Evolutionary conservation across 495 filamentous ascomycete species (phyloP).

Genomic region (Elaphomyces granulatus): DNA sequence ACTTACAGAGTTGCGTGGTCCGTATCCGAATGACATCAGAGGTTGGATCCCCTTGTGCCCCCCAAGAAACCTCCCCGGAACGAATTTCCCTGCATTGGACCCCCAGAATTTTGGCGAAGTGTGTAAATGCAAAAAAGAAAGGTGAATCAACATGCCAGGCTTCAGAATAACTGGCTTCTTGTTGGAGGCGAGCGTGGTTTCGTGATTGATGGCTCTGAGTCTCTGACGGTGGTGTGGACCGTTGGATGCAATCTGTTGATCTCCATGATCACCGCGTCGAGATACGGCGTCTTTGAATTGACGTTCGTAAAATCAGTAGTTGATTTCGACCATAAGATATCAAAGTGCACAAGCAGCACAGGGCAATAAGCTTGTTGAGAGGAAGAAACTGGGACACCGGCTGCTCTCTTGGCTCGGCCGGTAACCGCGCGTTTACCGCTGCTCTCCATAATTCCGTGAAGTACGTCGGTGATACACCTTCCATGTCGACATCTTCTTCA

Average conservation of each 20-base stretch:
- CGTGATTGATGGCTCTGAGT: too few relatives aligned
- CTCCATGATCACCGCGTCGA: conserved; percentile 10
- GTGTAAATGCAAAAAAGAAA: conserved; percentile 9
- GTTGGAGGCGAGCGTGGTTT: conserved; percentile 7
- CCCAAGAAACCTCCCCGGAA: conserved; percentile 10
- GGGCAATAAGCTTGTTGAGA: too few relatives aligned
- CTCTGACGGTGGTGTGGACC: too few relatives aligned
- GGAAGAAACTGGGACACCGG: too few relatives aligned
- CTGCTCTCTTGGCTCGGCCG: too few relatives aligned
- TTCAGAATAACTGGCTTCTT: conserved; percentile 8
- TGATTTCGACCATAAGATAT: conserved; percentile 11
- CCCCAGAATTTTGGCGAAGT: conserved; percentile 10
- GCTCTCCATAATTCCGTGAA: too few relatives aligned
- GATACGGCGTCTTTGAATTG: conserved; percentile 12
- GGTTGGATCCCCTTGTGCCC: conserved; percentile 7
- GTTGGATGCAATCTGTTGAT: conserved; percentile 11
- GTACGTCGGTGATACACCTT: too few relatives aligned
- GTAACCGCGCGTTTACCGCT: too few relatives aligned
- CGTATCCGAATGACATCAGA: conserved; percentile 11
- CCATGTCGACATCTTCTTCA: too few relatives aligned
- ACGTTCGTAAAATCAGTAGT: conserved; percentile 9
- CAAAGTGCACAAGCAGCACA: too few relatives aligned
- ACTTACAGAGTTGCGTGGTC: conserved; percentile 13
- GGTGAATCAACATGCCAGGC: conserved; percentile 11
- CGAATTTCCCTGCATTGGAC: conserved; percentile 5